Percentiles rank a stretch among this genome's conserved stretches.
These are phyloP conservation scores for Malbranchea cinnamomea DNA, from an alignment of 2,329 filamentous ascomycete genomes.

Conservation along the genomic window DNA sequence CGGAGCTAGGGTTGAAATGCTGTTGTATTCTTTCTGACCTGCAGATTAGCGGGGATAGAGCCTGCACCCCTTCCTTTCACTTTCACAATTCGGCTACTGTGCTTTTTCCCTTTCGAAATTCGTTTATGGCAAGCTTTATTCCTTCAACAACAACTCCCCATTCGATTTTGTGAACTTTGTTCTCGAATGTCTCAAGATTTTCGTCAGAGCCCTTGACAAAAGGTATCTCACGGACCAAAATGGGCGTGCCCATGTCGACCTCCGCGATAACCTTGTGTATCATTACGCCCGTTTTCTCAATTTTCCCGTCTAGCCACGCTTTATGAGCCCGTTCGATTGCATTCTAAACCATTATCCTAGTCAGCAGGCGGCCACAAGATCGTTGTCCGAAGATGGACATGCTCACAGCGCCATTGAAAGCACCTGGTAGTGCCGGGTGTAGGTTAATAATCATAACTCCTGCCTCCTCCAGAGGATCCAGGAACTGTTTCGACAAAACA, in stretches of 20 bases:
- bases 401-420: conserved; percentile 55
- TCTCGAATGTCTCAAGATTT: conserved; percentile 49
- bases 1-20: no score
- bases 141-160: conserved; percentile 68
- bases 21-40: no score
- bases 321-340: conserved; percentile 67
- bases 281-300: conserved; percentile 67
- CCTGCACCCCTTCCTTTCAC: conserved; percentile 1
- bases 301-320: conserved; percentile 54
- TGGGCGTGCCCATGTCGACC: conserved; percentile 65
- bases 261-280: conserved; percentile 69
- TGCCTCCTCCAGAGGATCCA: conserved; percentile 49
- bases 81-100: conserved; percentile 1
- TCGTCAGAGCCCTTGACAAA: conserved; percentile 46
- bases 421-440: conserved; percentile 59
- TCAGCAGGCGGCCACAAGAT: conserved; percentile 16
- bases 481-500: conserved; percentile 55
- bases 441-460: conserved; percentile 64
- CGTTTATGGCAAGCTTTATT: conserved; percentile 25
- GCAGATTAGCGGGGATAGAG: no score
- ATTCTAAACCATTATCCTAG: no score
- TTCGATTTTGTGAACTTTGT: conserved; percentile 61
- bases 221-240: conserved; percentile 55
- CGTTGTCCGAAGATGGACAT: conserved; percentile 1
- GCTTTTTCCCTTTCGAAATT: conserved; percentile 15